These are phyloP conservation scores for Daucus carota DNA, from an alignment of 129 eudicot genomes.

Conservation along the genomic window DH1_v3.0 NC_030387.2:6244001-6244500, in stretches of 20 bases:
- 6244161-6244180: conserved; percentile 95
- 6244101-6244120: conserved; percentile 96
- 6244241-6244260: neutral
- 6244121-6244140: conserved; percentile 88
- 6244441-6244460: conserved; percentile 65
- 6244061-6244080: conserved; percentile 99
- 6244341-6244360: conserved; percentile 98
- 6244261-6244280: neutral
- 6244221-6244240: neutral
- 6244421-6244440: conserved; percentile 78
- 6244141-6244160: conserved; percentile 85
- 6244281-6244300: conserved; percentile 10
- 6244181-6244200: conserved; percentile 52
- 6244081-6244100: conserved; percentile 96
- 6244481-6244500: neutral
- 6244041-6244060: conserved; percentile 63
- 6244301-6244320: conserved; percentile 13
- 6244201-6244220: neutral
- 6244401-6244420: conserved; percentile 99
- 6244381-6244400: conserved; percentile 74
- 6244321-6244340: conserved; percentile 92
- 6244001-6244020: conserved; percentile 56
- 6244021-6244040: conserved; percentile 53
- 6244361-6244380: conserved; percentile 79
- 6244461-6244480: conserved; percentile 63